These are phyloP conservation scores for Kwoniella dejecticola DNA, from an alignment of 768 basidiomycete species.

Conservation along the genomic window DNA sequence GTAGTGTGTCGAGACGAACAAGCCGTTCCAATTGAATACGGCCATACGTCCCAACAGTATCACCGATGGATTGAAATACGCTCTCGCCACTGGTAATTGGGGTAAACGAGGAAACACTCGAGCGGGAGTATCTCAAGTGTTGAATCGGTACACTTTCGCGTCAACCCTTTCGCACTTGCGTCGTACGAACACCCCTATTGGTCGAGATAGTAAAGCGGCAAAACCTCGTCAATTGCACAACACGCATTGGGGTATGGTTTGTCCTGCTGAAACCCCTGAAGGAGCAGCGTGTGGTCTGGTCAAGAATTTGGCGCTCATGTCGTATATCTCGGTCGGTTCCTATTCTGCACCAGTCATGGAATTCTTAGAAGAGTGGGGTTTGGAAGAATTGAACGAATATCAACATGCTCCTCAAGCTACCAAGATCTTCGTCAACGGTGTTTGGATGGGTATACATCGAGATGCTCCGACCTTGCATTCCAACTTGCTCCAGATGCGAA, in stretches of 20 bases:
- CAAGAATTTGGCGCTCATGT: conserved; percentile 98
- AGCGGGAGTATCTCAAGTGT: conserved; percentile 96
- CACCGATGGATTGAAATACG: conserved; percentile 96
- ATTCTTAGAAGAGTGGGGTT: conserved; percentile 82
- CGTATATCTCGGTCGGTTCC: conserved; percentile 99
- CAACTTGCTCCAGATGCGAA: conserved; percentile 85
- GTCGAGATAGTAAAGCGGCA: conserved; percentile 98
- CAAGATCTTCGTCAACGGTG: conserved; percentile 98
- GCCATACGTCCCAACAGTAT: conserved; percentile 97
- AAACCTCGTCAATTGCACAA: conserved; percentile 96
- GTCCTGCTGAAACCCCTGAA: conserved; percentile 98
- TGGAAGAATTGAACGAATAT: conserved; percentile 83
- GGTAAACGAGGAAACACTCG: conserved; percentile 99
- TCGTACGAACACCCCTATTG: conserved; percentile 98
- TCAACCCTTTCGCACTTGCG: conserved; percentile 94
- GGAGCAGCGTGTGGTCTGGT: conserved; percentile 98
- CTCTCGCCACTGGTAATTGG: conserved; percentile 98
- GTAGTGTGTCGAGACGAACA: conserved; percentile 93
- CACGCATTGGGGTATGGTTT: conserved; percentile 98
- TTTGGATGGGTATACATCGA: conserved; percentile 98
- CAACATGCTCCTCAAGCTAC: conserved; percentile 75
- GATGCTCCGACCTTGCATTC: conserved; percentile 89
- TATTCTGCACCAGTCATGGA: conserved; percentile 91
- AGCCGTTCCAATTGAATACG: conserved; percentile 85
- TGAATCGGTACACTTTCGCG: conserved; percentile 79